Evolutionary conservation across 371 early-diverging fungal species (phyloP).

Genomic region (Mortierella polycephala): DNA sequence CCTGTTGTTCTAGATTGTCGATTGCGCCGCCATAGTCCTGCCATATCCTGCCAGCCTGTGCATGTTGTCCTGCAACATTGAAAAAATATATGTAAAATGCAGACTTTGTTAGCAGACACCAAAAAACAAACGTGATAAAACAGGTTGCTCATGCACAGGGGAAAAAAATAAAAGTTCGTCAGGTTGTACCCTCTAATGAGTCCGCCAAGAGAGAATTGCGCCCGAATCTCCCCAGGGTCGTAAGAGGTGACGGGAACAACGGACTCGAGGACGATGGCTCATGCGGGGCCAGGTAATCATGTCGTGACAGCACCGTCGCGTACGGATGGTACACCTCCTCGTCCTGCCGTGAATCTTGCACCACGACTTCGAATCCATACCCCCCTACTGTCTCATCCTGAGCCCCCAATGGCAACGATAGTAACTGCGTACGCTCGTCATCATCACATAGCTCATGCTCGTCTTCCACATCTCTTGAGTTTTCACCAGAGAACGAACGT

Average conservation of each 20-base stretch:
- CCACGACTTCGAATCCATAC: constrained; percentile 35
- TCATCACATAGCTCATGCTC: background rate
- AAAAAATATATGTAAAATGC: constrained; percentile 1
- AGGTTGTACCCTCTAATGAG: constrained; percentile 17
- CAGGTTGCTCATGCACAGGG: background rate
- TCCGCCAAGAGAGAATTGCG: constrained; percentile 12
- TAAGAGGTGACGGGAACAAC: constrained; percentile 46
- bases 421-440: background rate
- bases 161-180: background rate
- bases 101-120: background rate
- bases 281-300: constrained; percentile 43
- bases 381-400: background rate
- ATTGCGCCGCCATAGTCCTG: constrained; percentile 35
- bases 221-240: constrained; percentile 33
- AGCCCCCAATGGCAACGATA: background rate
- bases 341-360: constrained; percentile 9
- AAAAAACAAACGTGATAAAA: background rate
- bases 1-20: constrained; percentile 11
- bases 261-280: constrained; percentile 52
- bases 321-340: constrained; percentile 23
- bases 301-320: constrained; percentile 30
- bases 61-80: constrained; percentile 19
- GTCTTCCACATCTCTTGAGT: background rate
- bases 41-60: constrained; percentile 39
- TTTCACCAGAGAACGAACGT: constrained; percentile 16